Evolutionary conservation across 2,329 filamentous ascomycete species (phyloP), one percentile per base, ranked within the genome.

Genomic region (Cytospora piceicola): DNA sequence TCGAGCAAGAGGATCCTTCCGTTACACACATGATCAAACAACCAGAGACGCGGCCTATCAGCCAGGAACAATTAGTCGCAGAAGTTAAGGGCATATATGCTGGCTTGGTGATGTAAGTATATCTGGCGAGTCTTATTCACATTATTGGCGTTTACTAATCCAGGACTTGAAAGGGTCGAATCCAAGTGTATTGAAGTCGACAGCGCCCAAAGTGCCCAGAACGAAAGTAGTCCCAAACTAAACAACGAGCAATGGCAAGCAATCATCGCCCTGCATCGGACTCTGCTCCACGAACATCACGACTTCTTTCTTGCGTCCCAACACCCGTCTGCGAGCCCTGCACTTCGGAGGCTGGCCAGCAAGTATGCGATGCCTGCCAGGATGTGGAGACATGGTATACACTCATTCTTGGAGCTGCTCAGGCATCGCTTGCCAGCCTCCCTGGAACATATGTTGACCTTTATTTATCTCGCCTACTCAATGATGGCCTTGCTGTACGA

Each of bases 361-460:
- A 95, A 95, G 68, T 97, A 97, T 71, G 88, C 88, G 0, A 97
- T 98, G 92, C 94, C 94, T 0, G 93, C 92, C 0, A 82, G 94
- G 0, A 95, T 98, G 91, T 98, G 95, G 95, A 84, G 92, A 0
- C 92, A 96, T 71, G 94, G 92, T 0, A 97, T 98, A 4, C 93
- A 96, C 73, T 89, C 88, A 0, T 95, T 95, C 65, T 81, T 96
- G 0, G 92, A 96, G 70, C 75, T 96, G 0, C 76, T 96, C 0
- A 82, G 92, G 0, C 88, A 92, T 69, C 85, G 89, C 2, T 79
- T 97, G 0, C 94, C 94, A 0, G 83, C 82, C 0, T 93, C 91
- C 1, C 78, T 93, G 0, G 94, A 97, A 58, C 91, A 96, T 63
- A 97, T 98, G 93, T 79, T 97, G 0, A 88, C 89, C 0, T 98